These are phyloP conservation scores for Glycyrrhiza uralensis DNA, from an alignment of 306 rosid species.

Conservation along the genomic window DNA sequence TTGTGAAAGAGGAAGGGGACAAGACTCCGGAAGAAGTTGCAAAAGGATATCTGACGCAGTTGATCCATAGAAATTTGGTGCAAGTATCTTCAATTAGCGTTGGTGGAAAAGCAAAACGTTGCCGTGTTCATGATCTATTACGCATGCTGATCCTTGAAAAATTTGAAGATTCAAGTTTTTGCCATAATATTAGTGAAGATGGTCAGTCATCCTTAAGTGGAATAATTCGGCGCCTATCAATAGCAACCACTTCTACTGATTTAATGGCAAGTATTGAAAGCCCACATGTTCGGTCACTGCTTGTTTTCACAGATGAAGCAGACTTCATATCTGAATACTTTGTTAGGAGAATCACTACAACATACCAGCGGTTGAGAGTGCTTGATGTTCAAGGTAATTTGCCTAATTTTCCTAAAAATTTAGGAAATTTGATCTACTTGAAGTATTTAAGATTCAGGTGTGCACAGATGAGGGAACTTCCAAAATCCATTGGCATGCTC, in stretches of 20 bases:
- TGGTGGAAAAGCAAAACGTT: too few species aligned
- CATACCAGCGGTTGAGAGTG: neutral
- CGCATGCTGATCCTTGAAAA: neutral
- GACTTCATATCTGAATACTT: neutral
- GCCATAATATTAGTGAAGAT: neutral
- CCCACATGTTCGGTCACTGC: neutral
- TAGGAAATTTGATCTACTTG: neutral
- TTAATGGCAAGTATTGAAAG: neutral
- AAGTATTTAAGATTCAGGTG: neutral
- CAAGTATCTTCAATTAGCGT: too few species aligned
- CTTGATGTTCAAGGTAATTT: neutral
- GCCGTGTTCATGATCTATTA: neutral
- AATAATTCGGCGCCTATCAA: neutral
- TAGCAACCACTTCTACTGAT: neutral
- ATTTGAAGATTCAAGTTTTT: neutral
- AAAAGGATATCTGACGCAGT: neutral
- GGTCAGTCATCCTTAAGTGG: neutral
- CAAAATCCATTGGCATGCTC: too few species aligned
- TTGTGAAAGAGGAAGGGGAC: neutral
- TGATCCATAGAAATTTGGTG: conserved; percentile 2
- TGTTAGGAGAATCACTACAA: neutral
- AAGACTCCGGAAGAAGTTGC: neutral
- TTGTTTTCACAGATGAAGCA: neutral
- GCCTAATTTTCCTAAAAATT: neutral
- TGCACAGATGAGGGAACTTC: too few species aligned